Evolutionary conservation across 148 eudicot genomes (phyloP).

Genomic region (Rheum nobile): DNA sequence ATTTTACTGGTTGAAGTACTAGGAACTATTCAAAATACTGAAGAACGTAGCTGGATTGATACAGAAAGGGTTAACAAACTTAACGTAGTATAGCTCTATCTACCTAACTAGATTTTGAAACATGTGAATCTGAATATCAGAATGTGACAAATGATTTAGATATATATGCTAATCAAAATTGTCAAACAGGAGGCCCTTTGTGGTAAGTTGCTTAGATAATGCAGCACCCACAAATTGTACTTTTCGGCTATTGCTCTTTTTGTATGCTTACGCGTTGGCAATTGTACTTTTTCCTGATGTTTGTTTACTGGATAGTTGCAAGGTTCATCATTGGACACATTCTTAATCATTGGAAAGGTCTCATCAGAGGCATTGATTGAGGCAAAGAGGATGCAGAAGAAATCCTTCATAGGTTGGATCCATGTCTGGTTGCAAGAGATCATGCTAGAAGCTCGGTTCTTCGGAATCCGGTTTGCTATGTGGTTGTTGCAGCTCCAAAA

Average conservation of each 20-base stretch:
- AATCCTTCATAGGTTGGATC: slow-evolving; percentile 38
- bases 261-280: background rate
- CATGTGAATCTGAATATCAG: background rate
- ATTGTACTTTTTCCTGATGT: background rate
- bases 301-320: slow-evolving; percentile 31
- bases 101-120: background rate
- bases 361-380: slow-evolving; percentile 86
- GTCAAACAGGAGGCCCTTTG: background rate
- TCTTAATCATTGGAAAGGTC: slow-evolving; percentile 79
- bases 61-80: background rate
- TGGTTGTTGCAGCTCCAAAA: slow-evolving; percentile 44
- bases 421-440: slow-evolving; percentile 49
- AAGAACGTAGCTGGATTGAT: background rate
- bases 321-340: slow-evolving; percentile 72
- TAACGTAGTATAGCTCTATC: background rate
- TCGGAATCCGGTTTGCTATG: slow-evolving; percentile 61
- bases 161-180: too few species aligned
- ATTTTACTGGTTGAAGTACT: background rate
- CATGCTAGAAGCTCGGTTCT: slow-evolving; percentile 47
- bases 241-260: background rate
- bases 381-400: slow-evolving; percentile 35
- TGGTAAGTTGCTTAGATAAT: background rate
- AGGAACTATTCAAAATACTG: background rate
- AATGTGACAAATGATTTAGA: background rate
- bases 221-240: background rate